Percentiles rank a stretch among this genome's conserved stretches.
phyloP scores from a whole-genome alignment of 768 basidiomycete species.

The Russula earlei region DNA sequence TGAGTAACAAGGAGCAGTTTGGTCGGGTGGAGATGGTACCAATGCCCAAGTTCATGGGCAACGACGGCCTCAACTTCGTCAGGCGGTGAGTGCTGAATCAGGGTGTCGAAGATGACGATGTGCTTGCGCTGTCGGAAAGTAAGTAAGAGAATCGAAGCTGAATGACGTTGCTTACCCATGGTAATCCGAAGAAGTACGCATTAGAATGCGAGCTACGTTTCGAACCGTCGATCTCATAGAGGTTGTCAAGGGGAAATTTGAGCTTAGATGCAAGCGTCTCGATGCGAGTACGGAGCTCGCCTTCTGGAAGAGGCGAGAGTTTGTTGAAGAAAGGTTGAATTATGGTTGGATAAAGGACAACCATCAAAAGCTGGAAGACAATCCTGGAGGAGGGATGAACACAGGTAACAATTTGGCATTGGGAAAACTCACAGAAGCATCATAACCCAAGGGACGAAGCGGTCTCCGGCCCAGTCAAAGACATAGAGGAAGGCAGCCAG shows the following conservation, averaged over 20 bases:
- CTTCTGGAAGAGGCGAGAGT: conserved; percentile 72
- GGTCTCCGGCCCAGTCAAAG: conserved; percentile 88
- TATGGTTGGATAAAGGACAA: conserved; percentile 71
- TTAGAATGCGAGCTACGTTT: conserved; percentile 94
- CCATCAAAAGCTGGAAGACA: conserved; percentile 75
- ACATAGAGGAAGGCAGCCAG: conserved; percentile 80
- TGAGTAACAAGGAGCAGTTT: conserved; percentile 84
- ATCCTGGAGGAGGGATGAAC: conserved; percentile 38
- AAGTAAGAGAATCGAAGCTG: background rate
- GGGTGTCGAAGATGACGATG: conserved; percentile 94
- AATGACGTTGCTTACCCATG: conserved; percentile 52
- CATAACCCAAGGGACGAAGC: conserved; percentile 92
- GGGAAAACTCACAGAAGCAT: conserved; percentile 61
- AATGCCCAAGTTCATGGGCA: conserved; percentile 94
- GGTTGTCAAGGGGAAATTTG: conserved; percentile 86
- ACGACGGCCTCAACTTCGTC: conserved; percentile 97
- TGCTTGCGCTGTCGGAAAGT: conserved; percentile 64
- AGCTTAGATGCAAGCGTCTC: conserved; percentile 71
- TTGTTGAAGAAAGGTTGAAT: conserved; percentile 98
- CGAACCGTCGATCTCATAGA: conserved; percentile 96
- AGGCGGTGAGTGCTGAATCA: conserved; percentile 83
- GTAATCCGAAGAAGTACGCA: conserved; percentile 97
- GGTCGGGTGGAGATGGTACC: conserved; percentile 86
- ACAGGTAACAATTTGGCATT: background rate
- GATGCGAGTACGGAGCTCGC: conserved; percentile 69